Conservation (phyloP, 306 rosid genomes). For the Cucurbita argyrosperma region DNA sequence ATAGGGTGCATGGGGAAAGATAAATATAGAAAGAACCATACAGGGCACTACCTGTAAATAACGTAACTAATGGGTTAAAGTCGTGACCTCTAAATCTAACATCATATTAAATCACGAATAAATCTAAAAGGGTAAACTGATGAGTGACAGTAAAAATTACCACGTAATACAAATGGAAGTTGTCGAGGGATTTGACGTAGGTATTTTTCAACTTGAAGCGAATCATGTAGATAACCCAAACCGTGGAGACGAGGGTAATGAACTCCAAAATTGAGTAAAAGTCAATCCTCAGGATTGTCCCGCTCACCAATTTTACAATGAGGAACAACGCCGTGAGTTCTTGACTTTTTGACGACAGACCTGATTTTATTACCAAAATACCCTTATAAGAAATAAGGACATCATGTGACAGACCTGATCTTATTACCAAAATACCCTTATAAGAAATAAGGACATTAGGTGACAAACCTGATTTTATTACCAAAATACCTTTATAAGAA, state of each 20-base stretch:
- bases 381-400: not conserved
- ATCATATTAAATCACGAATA: too few relatives aligned
- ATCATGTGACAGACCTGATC: too few relatives aligned
- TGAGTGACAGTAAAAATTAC: constrained; percentile 17
- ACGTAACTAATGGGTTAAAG: not conserved
- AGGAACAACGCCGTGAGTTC: constrained; percentile 61
- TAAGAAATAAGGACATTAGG: too few relatives aligned
- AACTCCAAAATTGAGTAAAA: constrained; percentile 38
- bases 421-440: too few relatives aligned
- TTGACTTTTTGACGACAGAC: constrained; percentile 60
- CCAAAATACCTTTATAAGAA: too few relatives aligned
- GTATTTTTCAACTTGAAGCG: constrained; percentile 48
- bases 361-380: constrained; percentile 14
- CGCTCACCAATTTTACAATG: constrained; percentile 25
- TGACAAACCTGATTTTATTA: too few relatives aligned
- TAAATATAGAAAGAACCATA: constrained; percentile 25
- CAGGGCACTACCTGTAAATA: constrained; percentile 36
- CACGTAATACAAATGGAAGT: constrained; percentile 30
- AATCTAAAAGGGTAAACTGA: too few relatives aligned
- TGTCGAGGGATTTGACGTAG: constrained; percentile 58
- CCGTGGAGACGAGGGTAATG: constrained; percentile 30
- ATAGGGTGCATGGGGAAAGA: constrained; percentile 22
- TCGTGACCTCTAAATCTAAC: too few relatives aligned
- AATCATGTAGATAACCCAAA: constrained; percentile 50
- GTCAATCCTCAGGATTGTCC: constrained; percentile 22